phyloP scores from a whole-genome alignment of 2,329 filamentous ascomycete genomes.

The Fonsecaea pugnacius region DNA sequence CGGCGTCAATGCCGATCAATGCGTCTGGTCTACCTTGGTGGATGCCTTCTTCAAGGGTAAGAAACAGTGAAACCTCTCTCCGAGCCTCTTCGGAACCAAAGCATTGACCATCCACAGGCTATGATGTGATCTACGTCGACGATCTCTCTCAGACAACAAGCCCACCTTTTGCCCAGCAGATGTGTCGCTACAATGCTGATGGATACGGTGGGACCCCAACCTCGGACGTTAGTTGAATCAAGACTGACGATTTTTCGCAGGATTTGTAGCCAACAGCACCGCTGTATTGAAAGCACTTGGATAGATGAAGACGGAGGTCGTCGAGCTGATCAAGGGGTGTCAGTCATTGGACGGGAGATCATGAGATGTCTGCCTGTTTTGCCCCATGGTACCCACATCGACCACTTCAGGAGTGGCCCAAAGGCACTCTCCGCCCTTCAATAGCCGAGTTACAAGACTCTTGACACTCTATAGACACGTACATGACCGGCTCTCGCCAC shows the following conservation, averaged over 20 bases:
- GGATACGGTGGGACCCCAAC: slow-evolving; percentile 17
- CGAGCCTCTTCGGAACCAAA: background rate
- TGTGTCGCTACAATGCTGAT: slow-evolving; percentile 26
- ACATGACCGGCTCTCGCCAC: too few species aligned
- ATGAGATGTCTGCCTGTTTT: too few species aligned
- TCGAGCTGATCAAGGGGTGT: background rate
- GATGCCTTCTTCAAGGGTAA: slow-evolving; percentile 59
- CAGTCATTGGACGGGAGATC: background rate
- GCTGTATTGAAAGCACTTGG: slow-evolving; percentile 25
- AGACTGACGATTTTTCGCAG: slow-evolving; percentile 16
- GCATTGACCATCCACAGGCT: slow-evolving; percentile 37
- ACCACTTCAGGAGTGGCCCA: too few species aligned
- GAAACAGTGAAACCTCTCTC: background rate
- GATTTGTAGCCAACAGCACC: slow-evolving; percentile 25
- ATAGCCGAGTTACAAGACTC: too few species aligned
- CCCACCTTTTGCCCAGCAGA: slow-evolving; percentile 30
- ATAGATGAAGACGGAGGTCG: background rate
- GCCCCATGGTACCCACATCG: too few species aligned
- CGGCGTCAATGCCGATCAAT: slow-evolving; percentile 67
- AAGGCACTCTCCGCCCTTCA: too few species aligned
- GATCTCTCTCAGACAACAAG: slow-evolving; percentile 58
- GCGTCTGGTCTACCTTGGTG: slow-evolving; percentile 59
- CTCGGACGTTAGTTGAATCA: background rate
- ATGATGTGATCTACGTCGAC: slow-evolving; percentile 59
- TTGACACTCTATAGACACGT: too few species aligned